phyloP scores from a whole-genome alignment of 2,329 filamentous ascomycete genomes.

The Xylaria arbuscula region DNA sequence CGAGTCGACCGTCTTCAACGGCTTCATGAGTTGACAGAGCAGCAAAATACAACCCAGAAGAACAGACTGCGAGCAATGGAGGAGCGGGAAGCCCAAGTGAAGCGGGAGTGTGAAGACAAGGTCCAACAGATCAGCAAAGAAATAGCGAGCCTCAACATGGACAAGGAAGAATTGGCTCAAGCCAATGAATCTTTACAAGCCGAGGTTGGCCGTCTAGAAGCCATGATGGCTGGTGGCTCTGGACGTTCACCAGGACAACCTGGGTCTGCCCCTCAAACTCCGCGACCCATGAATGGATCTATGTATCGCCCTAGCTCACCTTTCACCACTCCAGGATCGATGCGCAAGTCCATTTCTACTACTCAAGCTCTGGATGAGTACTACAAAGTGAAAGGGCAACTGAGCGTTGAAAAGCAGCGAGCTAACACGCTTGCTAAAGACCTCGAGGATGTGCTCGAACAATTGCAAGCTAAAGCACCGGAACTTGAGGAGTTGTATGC shows the following conservation, averaged over 20 bases:
- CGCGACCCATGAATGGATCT: constrained; percentile 66
- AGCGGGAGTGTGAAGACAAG: constrained; percentile 73
- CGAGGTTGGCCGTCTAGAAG: constrained; percentile 66
- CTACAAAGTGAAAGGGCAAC: constrained; percentile 75
- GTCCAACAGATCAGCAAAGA: constrained; percentile 66
- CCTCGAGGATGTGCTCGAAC: constrained; percentile 85
- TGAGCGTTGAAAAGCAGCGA: constrained; percentile 78
- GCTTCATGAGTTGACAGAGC: constrained; percentile 83
- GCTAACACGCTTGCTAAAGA: constrained; percentile 80
- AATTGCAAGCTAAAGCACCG: constrained; percentile 86
- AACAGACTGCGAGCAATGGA: constrained; percentile 77
- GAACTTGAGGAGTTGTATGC: constrained; percentile 87
- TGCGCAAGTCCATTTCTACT: constrained; percentile 69
- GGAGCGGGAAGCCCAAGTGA: constrained; percentile 68
- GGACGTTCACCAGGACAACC: constrained; percentile 53
- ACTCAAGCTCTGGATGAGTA: constrained; percentile 73
- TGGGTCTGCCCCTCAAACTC: constrained; percentile 69
- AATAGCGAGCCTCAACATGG: constrained; percentile 65
- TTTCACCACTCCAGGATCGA: constrained; percentile 69
- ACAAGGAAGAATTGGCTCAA: constrained; percentile 60
- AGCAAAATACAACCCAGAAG: constrained; percentile 78
- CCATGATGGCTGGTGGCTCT: constrained; percentile 57
- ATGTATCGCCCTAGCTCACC: constrained; percentile 67
- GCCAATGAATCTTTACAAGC: constrained; percentile 62
- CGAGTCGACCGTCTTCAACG: constrained; percentile 85